Conservation (phyloP, 108 stramenopile species). For the Skeletonema grethae region DNA sequence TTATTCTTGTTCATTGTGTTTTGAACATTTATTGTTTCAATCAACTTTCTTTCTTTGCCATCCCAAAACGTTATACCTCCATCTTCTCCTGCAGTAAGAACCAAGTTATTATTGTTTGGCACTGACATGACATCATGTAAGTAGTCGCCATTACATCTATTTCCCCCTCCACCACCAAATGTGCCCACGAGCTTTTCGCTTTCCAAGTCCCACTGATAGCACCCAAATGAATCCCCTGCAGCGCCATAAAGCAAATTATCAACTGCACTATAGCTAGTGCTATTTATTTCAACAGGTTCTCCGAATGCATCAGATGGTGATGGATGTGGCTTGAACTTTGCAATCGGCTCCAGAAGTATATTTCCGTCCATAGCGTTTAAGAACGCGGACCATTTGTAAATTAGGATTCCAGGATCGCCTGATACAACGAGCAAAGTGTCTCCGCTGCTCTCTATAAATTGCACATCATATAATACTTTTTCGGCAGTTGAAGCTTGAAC, state of each 20-base stretch:
- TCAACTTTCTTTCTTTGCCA: slow-evolving; percentile 39
- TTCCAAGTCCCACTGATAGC: slow-evolving; percentile 62
- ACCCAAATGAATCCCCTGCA: slow-evolving; percentile 60
- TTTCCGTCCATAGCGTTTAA: slow-evolving; percentile 24
- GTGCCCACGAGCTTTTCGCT: slow-evolving; percentile 48
- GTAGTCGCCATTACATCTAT: slow-evolving; percentile 36
- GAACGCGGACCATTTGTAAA: slow-evolving; percentile 53
- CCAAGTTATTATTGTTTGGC: neutral
- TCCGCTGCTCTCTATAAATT: slow-evolving; percentile 30
- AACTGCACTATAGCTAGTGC: slow-evolving; percentile 21
- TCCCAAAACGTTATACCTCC: slow-evolving; percentile 58
- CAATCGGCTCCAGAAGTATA: slow-evolving; percentile 13
- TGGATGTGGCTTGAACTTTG: slow-evolving; percentile 44
- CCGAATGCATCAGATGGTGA: slow-evolving; percentile 28
- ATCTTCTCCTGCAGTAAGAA: slow-evolving; percentile 62
- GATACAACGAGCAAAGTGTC: slow-evolving; percentile 37
- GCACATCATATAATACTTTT: slow-evolving; percentile 40
- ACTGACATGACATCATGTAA: slow-evolving; percentile 48
- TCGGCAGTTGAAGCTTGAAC: neutral
- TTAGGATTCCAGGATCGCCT: slow-evolving; percentile 42
- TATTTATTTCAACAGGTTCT: slow-evolving; percentile 48
- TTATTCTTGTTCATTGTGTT: slow-evolving; percentile 41
- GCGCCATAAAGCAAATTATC: slow-evolving; percentile 47
- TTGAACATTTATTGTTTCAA: slow-evolving; percentile 51
- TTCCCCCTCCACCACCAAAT: slow-evolving; percentile 24